A percentile compares a stretch with the other conserved stretches of the same genome.
These are phyloP conservation scores for Cronartium quercuum DNA, from an alignment of 1,284 basidiomycete species.

Conservation along the genomic window DNA sequence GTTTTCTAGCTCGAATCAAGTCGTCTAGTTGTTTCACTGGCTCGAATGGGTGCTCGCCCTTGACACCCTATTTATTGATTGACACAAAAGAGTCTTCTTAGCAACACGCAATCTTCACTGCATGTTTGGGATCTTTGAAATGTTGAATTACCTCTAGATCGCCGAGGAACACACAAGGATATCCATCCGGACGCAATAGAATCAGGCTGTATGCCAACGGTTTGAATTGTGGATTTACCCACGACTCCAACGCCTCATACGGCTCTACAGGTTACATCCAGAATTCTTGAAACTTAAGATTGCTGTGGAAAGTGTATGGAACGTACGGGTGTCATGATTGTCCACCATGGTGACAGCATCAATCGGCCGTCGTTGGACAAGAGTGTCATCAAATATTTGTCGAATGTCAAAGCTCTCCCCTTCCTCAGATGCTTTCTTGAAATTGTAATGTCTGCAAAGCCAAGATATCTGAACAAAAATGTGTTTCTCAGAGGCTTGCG, in stretches of 20 bases:
- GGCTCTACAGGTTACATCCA: not conserved
- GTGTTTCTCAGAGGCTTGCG: no score
- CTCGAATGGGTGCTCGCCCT: conserved; percentile 53
- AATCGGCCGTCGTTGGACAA: conserved; percentile 55
- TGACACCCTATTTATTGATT: conserved; percentile 41
- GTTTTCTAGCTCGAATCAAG: conserved; percentile 53
- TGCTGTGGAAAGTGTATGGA: conserved; percentile 47
- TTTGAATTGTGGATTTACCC: conserved; percentile 57
- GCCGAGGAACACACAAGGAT: conserved; percentile 91
- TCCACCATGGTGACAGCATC: conserved; percentile 59
- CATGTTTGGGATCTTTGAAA: conserved; percentile 42
- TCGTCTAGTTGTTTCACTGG: conserved; percentile 45
- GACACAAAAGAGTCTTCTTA: conserved; percentile 36
- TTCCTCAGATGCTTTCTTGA: conserved; percentile 55
- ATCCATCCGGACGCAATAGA: conserved; percentile 71
- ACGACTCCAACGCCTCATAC: conserved; percentile 53
- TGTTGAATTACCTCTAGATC: conserved; percentile 60
- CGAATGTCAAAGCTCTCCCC: conserved; percentile 55
- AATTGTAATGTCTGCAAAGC: conserved; percentile 53
- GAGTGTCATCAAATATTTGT: conserved; percentile 57
- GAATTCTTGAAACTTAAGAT: conserved; percentile 14
- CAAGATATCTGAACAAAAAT: not conserved
- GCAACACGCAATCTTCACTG: conserved; percentile 9
- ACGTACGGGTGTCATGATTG: conserved; percentile 56
- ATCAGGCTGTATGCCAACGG: conserved; percentile 73